Evolutionary conservation across 805 yeast genomes (phyloP).

Genomic region (Saccharomyces kudriavzevii): DNA sequence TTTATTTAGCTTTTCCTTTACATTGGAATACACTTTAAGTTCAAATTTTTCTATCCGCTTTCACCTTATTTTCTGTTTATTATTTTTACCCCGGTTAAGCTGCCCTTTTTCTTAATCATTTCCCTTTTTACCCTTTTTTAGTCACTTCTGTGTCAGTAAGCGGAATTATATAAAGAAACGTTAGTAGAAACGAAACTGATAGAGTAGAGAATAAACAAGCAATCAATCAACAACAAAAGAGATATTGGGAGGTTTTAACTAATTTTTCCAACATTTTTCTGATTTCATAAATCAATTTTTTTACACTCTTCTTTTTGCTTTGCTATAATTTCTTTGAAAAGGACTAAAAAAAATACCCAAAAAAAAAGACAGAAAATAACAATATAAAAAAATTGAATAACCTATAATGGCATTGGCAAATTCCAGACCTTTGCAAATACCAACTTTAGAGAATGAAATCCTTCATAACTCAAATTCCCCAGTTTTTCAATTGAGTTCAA

Average conservation of each 20-base stretch:
- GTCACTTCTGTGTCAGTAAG: not conserved
- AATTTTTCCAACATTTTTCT: constrained; percentile 10
- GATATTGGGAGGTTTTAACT: constrained; percentile 14
- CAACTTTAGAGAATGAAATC: constrained; percentile 33
- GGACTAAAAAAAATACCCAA: not conserved
- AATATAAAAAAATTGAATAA: not conserved
- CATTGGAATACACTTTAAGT: not conserved
- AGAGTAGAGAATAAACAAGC: not conserved
- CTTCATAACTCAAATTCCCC: constrained; percentile 29
- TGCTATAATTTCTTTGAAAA: not conserved
- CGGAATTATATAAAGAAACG: not conserved
- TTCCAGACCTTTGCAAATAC: constrained; percentile 53
- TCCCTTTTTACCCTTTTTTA: not conserved
- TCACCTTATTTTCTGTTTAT: not conserved
- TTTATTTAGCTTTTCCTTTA: not conserved
- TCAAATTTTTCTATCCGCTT: not conserved
- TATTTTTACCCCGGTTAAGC: not conserved
- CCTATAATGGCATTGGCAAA: constrained; percentile 54
- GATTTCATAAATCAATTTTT: not conserved
- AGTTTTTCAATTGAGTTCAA: constrained; percentile 25
- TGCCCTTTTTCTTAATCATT: not conserved
- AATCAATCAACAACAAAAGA: not conserved
- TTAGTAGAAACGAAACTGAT: not conserved
- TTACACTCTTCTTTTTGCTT: not conserved
- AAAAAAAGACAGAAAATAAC: not conserved